Conservation (phyloP, 768 basidiomycete genomes). For the Suillus clintonianus region DNA sequence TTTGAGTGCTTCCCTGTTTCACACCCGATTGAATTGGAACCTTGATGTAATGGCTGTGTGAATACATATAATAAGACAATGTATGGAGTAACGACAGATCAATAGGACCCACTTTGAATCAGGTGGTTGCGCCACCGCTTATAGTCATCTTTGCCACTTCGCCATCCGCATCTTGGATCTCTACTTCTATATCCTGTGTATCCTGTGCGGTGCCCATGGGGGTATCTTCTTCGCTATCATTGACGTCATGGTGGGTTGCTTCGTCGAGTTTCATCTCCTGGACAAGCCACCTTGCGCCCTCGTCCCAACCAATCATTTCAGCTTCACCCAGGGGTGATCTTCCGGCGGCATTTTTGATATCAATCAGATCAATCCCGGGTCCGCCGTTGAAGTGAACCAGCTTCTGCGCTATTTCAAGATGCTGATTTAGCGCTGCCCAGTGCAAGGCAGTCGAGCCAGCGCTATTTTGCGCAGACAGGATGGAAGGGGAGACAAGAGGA, state of each 20-base stretch:
- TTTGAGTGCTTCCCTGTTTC: background rate
- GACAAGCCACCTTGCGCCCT: conserved; percentile 82
- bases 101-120: background rate
- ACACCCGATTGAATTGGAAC: background rate
- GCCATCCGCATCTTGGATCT: conserved; percentile 74
- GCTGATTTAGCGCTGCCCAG: conserved; percentile 88
- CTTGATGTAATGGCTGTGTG: background rate
- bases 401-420: conserved; percentile 60
- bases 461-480: conserved; percentile 64
- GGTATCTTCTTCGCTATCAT: conserved; percentile 31
- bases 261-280: conserved; percentile 76
- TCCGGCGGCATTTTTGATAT: conserved; percentile 72
- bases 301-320: conserved; percentile 78
- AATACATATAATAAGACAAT: background rate
- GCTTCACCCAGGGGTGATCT: conserved; percentile 81
- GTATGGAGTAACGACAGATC: background rate
- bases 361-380: conserved; percentile 69
- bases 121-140: background rate
- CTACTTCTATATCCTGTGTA: conserved; percentile 58
- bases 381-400: conserved; percentile 60
- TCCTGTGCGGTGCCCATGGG: conserved; percentile 37
- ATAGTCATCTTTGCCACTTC: conserved; percentile 66
- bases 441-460: conserved; percentile 85
- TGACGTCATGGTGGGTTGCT: conserved; percentile 37
- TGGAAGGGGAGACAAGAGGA: conserved; percentile 50